A percentile compares a stretch with the other conserved stretches of the same genome.
These are phyloP conservation scores for Serendipita sp. DNA, from an alignment of 768 basidiomycete species.

Conservation along the genomic window DNA sequence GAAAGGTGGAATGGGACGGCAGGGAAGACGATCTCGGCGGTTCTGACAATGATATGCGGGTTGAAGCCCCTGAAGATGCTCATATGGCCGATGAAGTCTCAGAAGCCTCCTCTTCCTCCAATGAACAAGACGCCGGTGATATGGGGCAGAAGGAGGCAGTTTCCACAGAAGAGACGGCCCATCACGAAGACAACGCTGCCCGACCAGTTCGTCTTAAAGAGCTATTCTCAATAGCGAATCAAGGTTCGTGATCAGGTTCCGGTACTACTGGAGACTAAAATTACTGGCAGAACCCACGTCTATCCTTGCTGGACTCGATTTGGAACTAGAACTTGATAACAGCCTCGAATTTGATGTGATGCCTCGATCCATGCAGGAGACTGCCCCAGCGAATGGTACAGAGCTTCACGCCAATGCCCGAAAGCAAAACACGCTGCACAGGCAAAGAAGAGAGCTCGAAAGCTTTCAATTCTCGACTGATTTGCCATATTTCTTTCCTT, in stretches of 20 bases:
- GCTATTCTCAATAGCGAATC: constrained; percentile 56
- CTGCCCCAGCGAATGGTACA: not conserved
- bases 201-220: constrained; percentile 38
- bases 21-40: constrained; percentile 40
- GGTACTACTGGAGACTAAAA: not conserved
- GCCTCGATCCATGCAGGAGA: not conserved
- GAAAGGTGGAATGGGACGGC: constrained; percentile 40
- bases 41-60: constrained; percentile 25
- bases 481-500: not conserved
- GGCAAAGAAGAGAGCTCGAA: not conserved
- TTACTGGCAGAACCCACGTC: constrained; percentile 28
- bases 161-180: constrained; percentile 10
- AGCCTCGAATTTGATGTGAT: constrained; percentile 21
- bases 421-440: not conserved
- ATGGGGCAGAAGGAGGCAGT: constrained; percentile 1
- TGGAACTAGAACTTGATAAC: constrained; percentile 58
- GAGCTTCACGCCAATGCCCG: not conserved
- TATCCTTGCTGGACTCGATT: constrained; percentile 44
- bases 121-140: constrained; percentile 17
- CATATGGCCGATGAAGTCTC: not conserved
- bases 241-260: constrained; percentile 28
- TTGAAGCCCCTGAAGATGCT: constrained; percentile 5
- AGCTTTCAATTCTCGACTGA: not conserved
- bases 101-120: constrained; percentile 7
- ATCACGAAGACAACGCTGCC: not conserved